A percentile compares a stretch with the other conserved stretches of the same genome.
Evolutionary conservation across 129 eudicot species (phyloP).

Genomic region (Flaveria bidentis): DNA sequence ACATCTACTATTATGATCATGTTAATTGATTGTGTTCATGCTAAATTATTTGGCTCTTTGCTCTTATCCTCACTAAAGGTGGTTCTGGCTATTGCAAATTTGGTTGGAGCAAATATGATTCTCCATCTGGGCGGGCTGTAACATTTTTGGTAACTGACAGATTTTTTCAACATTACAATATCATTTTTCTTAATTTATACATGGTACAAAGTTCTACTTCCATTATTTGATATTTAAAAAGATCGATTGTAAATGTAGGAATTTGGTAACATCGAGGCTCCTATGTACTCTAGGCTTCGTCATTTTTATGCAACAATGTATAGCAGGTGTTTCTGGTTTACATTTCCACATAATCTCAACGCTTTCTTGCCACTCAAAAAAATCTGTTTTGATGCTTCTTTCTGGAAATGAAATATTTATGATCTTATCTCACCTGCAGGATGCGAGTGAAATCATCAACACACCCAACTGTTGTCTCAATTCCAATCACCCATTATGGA

Average conservation of each 20-base stretch:
- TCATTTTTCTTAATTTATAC: constrained; percentile 2
- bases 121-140: constrained; percentile 87
- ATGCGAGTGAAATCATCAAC: constrained; percentile 87
- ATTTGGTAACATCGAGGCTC: constrained; percentile 94
- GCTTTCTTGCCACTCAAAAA: neutral
- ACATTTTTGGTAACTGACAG: constrained; percentile 71
- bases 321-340: constrained; percentile 52
- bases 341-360: neutral
- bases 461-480: constrained; percentile 83
- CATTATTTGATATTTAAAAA: constrained; percentile 7
- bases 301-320: constrained; percentile 90
- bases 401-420: neutral
- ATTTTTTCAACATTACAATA: neutral
- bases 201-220: neutral
- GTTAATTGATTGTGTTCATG: constrained; percentile 23
- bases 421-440: constrained; percentile 46
- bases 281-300: constrained; percentile 86
- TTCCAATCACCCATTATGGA: constrained; percentile 81
- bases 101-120: constrained; percentile 90
- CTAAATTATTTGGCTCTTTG: constrained; percentile 1
- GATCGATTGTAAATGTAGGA: constrained; percentile 55
- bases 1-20: constrained; percentile 9
- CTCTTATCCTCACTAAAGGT: constrained; percentile 48
- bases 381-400: neutral
- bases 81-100: constrained; percentile 97